A percentile compares a stretch with the other conserved stretches of the same genome.
Evolutionary conservation across 2,329 filamentous ascomycete genomes (phyloP).

Genomic region (Ambrosiella xylebori): DNA sequence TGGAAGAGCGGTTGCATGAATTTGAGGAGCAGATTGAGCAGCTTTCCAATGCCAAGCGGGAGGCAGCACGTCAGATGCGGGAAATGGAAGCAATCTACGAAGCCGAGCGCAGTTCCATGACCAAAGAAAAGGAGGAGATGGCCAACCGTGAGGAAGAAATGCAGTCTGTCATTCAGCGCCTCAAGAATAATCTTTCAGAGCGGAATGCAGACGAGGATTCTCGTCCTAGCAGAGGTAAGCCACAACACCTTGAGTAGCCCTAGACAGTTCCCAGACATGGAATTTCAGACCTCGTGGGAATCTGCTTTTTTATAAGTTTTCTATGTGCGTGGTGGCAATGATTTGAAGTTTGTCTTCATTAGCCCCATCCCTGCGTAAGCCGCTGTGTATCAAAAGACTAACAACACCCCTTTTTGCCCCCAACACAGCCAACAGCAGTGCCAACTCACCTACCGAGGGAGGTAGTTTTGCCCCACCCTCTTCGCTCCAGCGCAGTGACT

Average conservation of each 20-base stretch:
- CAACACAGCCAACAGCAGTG: conserved; percentile 23
- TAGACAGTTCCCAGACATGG: neutral
- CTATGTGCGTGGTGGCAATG: neutral
- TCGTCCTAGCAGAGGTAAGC: conserved; percentile 12
- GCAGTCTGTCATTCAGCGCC: conserved; percentile 71
- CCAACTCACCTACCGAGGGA: conserved; percentile 51
- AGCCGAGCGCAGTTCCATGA: conserved; percentile 67
- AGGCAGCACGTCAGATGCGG: conserved; percentile 64
- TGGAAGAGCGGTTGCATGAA: conserved; percentile 80
- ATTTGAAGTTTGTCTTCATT: neutral
- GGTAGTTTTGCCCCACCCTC: conserved; percentile 70
- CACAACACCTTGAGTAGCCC: neutral
- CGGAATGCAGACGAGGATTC: conserved; percentile 36
- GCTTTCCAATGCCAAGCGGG: conserved; percentile 70
- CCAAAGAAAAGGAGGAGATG: conserved; percentile 85
- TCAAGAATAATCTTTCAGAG: conserved; percentile 78
- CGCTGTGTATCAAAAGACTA: neutral
- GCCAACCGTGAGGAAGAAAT: conserved; percentile 73
- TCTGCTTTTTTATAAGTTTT: neutral
- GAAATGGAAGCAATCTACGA: conserved; percentile 91
- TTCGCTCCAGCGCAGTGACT: conserved; percentile 72
- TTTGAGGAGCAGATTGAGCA: conserved; percentile 67
- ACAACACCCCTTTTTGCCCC: conserved; percentile 6
- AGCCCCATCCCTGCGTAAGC: neutral
- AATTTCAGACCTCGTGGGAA: neutral